phyloP scores from a whole-genome alignment of 768 basidiomycete genomes.

The Mycena amicta region DNA sequence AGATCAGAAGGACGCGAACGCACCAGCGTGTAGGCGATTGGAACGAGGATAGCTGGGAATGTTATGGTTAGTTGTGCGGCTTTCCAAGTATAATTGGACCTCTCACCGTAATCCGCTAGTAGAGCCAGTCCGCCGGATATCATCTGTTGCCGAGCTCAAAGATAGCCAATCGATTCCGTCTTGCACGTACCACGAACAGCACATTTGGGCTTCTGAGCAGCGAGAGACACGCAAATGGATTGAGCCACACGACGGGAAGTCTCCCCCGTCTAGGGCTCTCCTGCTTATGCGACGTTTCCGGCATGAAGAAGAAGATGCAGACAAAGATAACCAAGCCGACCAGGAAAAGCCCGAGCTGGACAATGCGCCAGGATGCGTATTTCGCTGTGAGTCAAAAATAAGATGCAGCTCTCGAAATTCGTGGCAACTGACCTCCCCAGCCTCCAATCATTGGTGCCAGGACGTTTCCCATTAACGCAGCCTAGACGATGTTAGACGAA shows the following conservation, averaged over 20 bases:
- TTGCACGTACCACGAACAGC: slow-evolving; percentile 38
- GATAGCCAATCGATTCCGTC: neutral
- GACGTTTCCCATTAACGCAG: slow-evolving; percentile 44
- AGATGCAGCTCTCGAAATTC: neutral
- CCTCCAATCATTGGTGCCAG: slow-evolving; percentile 49
- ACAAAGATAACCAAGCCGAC: slow-evolving; percentile 35
- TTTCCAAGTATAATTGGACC: neutral
- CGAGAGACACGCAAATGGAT: slow-evolving; percentile 44
- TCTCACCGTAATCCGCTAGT: slow-evolving; percentile 36
- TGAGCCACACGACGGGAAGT: slow-evolving; percentile 41
- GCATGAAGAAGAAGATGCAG: slow-evolving; percentile 40
- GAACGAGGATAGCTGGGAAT: slow-evolving; percentile 42
- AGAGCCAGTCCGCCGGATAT: slow-evolving; percentile 15
- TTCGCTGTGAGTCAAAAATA: slow-evolving; percentile 36
- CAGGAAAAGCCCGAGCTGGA: slow-evolving; percentile 40
- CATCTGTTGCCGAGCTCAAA: slow-evolving; percentile 1
- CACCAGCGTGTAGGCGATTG: slow-evolving; percentile 55
- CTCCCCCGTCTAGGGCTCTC: no score
- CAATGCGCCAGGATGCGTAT: slow-evolving; percentile 51
- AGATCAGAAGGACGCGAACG: slow-evolving; percentile 14
- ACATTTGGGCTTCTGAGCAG: slow-evolving; percentile 49
- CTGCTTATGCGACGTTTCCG: slow-evolving; percentile 56
- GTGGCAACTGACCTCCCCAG: neutral
- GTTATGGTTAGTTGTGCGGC: neutral
- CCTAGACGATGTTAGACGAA: slow-evolving; percentile 27